These are phyloP conservation scores for Globisporangium emineosum DNA, from an alignment of 352 stramenopile genomes.

Conservation along the genomic window DNA sequence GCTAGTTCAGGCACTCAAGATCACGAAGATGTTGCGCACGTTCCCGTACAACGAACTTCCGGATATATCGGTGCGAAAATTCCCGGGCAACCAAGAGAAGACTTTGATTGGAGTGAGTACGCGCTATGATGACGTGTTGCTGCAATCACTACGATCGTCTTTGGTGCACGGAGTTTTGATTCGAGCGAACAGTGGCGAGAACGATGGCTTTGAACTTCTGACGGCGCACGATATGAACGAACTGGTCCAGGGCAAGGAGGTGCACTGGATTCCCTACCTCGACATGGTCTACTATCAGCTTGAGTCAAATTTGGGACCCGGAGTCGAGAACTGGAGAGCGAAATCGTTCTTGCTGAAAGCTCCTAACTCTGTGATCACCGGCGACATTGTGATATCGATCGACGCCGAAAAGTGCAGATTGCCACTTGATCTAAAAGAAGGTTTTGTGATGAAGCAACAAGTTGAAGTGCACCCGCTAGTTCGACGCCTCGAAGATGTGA, in stretches of 20 bases:
- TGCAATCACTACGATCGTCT: slow-evolving; percentile 56
- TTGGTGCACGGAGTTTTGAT: slow-evolving; percentile 60
- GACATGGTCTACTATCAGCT: slow-evolving; percentile 64
- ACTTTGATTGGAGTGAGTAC: slow-evolving; percentile 42
- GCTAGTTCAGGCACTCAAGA: slow-evolving; percentile 39
- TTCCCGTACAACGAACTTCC: slow-evolving; percentile 70
- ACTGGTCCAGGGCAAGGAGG: slow-evolving; percentile 31
- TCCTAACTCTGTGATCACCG: slow-evolving; percentile 21
- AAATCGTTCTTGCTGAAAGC: slow-evolving; percentile 50
- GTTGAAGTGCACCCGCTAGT: slow-evolving; percentile 66
- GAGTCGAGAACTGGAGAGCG: slow-evolving; percentile 39
- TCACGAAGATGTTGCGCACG: slow-evolving; percentile 47
- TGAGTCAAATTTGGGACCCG: slow-evolving; percentile 13
- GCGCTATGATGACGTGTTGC: slow-evolving; percentile 61
- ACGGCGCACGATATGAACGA: slow-evolving; percentile 57
- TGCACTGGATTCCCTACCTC: slow-evolving; percentile 56
- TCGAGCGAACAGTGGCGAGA: slow-evolving; percentile 20
- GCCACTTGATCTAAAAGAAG: slow-evolving; percentile 60
- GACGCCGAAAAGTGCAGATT: slow-evolving; percentile 47
- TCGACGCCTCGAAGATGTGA: slow-evolving; percentile 52
- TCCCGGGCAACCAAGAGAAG: slow-evolving; percentile 34
- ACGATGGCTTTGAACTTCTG: slow-evolving; percentile 34
- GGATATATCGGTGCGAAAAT: slow-evolving; percentile 43
- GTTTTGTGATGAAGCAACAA: slow-evolving; percentile 60
- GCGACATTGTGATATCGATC: slow-evolving; percentile 65